A percentile compares a stretch with the other conserved stretches of the same genome.
Conservation (phyloP, 371 early-diverging fungal genomes). For the Apophysomyces elegans region DNA sequence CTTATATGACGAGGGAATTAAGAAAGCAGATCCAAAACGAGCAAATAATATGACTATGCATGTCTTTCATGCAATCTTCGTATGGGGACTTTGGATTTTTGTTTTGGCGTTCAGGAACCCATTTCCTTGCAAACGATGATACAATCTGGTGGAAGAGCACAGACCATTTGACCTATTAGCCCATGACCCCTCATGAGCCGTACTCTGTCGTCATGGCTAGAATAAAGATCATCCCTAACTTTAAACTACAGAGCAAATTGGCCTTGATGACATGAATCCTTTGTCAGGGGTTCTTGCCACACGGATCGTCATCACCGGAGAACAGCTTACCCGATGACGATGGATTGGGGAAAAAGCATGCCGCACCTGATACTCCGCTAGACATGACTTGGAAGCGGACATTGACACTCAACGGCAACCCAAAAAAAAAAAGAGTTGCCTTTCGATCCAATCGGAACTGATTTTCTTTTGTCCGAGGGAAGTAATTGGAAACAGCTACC, state of each 20-base stretch:
- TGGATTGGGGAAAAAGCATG: background rate
- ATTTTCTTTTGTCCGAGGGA: too few relatives aligned
- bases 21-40: background rate
- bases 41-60: background rate
- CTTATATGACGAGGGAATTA: background rate
- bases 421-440: too few relatives aligned
- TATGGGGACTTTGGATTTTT: background rate
- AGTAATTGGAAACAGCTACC: too few relatives aligned
- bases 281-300: conserved; percentile 5
- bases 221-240: background rate
- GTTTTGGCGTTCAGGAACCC: background rate
- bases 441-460: too few relatives aligned
- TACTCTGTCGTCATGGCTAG: conserved; percentile 1
- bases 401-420: background rate
- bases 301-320: conserved; percentile 7
- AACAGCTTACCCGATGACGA: background rate
- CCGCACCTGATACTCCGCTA: background rate
- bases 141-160: conserved; percentile 11
- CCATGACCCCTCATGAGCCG: conserved; percentile 9
- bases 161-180: conserved; percentile 8
- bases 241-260: background rate
- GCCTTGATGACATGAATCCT: background rate
- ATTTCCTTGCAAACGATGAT: background rate
- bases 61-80: background rate
- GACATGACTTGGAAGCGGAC: background rate